Percentiles rank a stretch among this genome's conserved stretches.
These are phyloP conservation scores for Hygrocybe punicea DNA, from an alignment of 768 basidiomycete species.

Conservation along the genomic window DNA sequence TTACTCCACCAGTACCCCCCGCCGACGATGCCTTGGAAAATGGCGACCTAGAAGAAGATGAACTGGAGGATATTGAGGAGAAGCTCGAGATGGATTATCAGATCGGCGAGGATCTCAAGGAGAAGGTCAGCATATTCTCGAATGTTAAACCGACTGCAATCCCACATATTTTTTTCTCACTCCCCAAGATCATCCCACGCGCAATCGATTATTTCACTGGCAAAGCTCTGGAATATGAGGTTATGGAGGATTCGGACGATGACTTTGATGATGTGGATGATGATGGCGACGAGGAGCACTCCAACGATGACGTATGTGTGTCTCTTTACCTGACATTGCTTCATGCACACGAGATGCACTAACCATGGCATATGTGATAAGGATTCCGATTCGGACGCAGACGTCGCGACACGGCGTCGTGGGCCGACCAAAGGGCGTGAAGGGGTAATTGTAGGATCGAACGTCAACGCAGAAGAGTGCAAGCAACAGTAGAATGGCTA, in stretches of 20 bases:
- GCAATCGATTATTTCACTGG: slow-evolving; percentile 98
- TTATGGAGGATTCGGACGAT: slow-evolving; percentile 52
- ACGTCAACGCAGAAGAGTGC: slow-evolving; percentile 80
- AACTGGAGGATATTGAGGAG: slow-evolving; percentile 87
- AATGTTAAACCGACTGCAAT: not conserved
- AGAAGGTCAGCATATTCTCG: slow-evolving; percentile 58
- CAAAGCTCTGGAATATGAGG: slow-evolving; percentile 85
- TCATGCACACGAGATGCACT: too few species aligned
- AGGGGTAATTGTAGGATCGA: slow-evolving; percentile 39
- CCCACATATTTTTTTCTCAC: not conserved
- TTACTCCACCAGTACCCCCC: slow-evolving; percentile 76
- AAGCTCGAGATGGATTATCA: slow-evolving; percentile 96
- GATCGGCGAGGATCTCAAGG: slow-evolving; percentile 97
- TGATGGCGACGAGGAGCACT: slow-evolving; percentile 56
- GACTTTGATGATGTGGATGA: slow-evolving; percentile 57
- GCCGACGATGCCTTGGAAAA: slow-evolving; percentile 62
- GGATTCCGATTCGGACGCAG: slow-evolving; percentile 71
- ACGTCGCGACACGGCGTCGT: slow-evolving; percentile 57
- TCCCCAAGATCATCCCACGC: slow-evolving; percentile 78
- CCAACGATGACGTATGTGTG: slow-evolving; percentile 54
- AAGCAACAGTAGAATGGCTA: slow-evolving; percentile 81
- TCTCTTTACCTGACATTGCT: not conserved
- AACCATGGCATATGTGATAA: too few species aligned
- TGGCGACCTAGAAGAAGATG: slow-evolving; percentile 76
- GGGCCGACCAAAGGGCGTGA: slow-evolving; percentile 56